Evolutionary conservation across 495 filamentous ascomycete genomes (phyloP), one percentile per base, ranked within the genome.

Genomic region (Podospora appendiculata): DNA sequence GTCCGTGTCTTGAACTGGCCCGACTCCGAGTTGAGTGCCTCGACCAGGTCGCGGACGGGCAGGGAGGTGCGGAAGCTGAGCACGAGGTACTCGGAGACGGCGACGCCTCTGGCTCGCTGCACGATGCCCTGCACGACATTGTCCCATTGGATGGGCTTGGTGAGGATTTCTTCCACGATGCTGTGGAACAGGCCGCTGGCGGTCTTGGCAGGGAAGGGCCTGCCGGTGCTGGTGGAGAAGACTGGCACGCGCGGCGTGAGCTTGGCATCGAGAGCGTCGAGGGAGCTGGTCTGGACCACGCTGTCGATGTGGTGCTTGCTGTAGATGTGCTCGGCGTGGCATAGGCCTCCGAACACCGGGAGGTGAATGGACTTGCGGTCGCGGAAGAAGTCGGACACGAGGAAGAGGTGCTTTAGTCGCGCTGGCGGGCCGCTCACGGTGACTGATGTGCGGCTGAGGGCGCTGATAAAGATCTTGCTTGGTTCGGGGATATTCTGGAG

Each of bases 41-140:
- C 13, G 8, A 48, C 41, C 14, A 58, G 52, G 40, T 60, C 58
- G 43, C 46, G 54, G 32, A 54, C 44, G 1, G 58, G 54, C 3
- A 63, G 51, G 4, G 60, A 58, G 1, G 14, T 49, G 14, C 52
- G 51, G 39, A 63, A 60, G 6, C 52, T 18, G 34, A 54, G 33
- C 7, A 58, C 35, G 41, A 60, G 46, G 50, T 39, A 54, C 19
- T 55, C 17, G 13, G 39, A 46, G 8, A 51, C 60, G n/a, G 8
- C 52, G 4, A 38, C 53, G 34, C 9, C 39, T 18, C 16, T 16
- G 19, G 52, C 46, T n/a, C 1, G 58, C 58, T 51, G 40, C 6
- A 42, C 84, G 18, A 79, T 76, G 48, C 90, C 90, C 60, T 81
- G 80, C 50, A 89, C 78, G 63, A 91, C 77, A 61, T 86, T 81